These are phyloP conservation scores for Paradendryphiella salina DNA, from an alignment of 2,329 filamentous ascomycete species.

Conservation along the genomic window DNA sequence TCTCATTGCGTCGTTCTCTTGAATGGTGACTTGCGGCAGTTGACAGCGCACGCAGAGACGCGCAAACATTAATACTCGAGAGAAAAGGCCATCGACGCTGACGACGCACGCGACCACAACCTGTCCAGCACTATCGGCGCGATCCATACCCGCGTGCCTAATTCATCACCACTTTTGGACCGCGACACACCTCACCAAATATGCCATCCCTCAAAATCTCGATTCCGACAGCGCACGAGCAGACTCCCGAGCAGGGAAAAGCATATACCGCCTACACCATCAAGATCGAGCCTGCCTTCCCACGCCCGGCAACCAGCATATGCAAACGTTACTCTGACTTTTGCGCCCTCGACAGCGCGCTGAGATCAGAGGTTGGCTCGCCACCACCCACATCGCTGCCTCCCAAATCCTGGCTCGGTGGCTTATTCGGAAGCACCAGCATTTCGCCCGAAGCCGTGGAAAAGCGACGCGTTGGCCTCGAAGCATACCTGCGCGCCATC, in stretches of 20 bases:
- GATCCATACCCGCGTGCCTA: conserved; percentile 7
- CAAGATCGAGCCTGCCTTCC: conserved; percentile 73
- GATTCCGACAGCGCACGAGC: conserved; percentile 54
- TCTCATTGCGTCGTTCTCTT: background rate
- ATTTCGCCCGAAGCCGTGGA: conserved; percentile 71
- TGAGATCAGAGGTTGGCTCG: conserved; percentile 63
- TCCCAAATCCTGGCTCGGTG: conserved; percentile 73
- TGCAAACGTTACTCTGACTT: conserved; percentile 87
- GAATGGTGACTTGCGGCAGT: background rate
- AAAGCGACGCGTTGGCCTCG: conserved; percentile 67
- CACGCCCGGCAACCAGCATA: conserved; percentile 73
- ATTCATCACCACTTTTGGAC: background rate
- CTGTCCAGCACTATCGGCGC: conserved; percentile 3
- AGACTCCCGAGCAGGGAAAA: conserved; percentile 57
- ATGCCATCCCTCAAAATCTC: conserved; percentile 55
- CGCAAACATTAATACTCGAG: background rate
- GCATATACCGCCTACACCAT: conserved; percentile 79
- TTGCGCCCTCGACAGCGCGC: conserved; percentile 63
- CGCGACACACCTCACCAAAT: conserved; percentile 5
- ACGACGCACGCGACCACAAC: conserved; percentile 14
- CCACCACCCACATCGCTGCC: conserved; percentile 71
- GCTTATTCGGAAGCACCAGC: conserved; percentile 60
- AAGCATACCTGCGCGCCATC: conserved; percentile 72
- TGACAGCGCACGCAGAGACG: background rate
- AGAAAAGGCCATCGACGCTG: background rate